Evolutionary conservation across 1,139 yeast species (phyloP), one percentile per base, ranked within the genome.

Genomic region (Trichomonascaceae sp.): DNA sequence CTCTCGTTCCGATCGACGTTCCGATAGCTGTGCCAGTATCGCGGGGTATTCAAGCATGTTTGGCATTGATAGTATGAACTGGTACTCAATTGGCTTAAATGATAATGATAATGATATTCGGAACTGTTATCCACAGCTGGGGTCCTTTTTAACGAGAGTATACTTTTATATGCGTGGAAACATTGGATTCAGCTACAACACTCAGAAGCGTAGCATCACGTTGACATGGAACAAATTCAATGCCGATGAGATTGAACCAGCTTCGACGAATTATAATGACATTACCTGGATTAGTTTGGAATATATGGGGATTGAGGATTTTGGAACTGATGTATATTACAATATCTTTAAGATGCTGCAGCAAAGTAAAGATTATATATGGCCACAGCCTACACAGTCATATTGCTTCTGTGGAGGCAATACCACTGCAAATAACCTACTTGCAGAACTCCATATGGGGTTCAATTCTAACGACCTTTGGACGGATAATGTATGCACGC

Each of bases 71-170:
- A 3, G 19, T 1, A 45, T 18, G 22, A 43, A 50, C 38, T 50
- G 52, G 52, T 50, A 50, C 15, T 32, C 52, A 13, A 22, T 50
- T 12, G 49, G 45, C 17, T 18, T 30, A 17, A 19, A 47, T 15
- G 39, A 43, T 5, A 30, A 18, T 4, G 13, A 6, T 45, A 12
- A 52, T 24, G 44, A 54, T 27, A 54, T 43, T 30, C 12, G 36
- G 19, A 32, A 44, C 36, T 50, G 52, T 32, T 50, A 44, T 32
- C 48, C 48, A 10, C 32, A 32, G 5, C 12, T 44, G 7, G 44
- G 24, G n/a, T 13, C 19, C 2, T 30, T 32, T 22, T 18, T 48
- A 15, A 27, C 12, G 19, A n/a, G 9, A 6, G 19, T 48, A 3
- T 48, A 48, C 15, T 22, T 15, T 6, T 9, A 13, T 4, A 8